Evolutionary conservation across 306 rosid species (phyloP).

Genomic region (Comarum palustre): DNA sequence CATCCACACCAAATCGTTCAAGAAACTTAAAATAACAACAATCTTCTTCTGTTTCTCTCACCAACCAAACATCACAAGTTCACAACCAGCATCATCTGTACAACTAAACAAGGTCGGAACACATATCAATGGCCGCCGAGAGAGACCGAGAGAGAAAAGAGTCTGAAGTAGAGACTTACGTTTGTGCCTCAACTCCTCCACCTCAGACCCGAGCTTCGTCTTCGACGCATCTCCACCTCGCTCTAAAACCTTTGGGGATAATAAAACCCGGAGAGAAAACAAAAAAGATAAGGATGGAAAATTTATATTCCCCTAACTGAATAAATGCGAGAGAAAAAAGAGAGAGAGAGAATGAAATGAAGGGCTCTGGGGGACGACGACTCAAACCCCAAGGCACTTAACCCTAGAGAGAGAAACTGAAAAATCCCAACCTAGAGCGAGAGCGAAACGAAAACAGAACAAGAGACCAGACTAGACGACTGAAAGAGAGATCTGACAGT

Average conservation of each 20-base stretch:
- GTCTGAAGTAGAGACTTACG: constrained; percentile 23
- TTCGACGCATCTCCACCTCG: constrained; percentile 37
- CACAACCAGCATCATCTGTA: neutral
- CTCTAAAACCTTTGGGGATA: constrained; percentile 1
- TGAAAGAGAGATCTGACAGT: constrained; percentile 31
- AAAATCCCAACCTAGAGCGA: constrained; percentile 28
- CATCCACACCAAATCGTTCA: too few relatives aligned
- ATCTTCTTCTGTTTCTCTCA: too few relatives aligned
- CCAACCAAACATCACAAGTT: neutral
- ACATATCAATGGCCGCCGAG: neutral
- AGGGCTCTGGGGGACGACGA: neutral
- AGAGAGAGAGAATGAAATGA: constrained; percentile 19
- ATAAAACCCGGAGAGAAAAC: constrained; percentile 20
- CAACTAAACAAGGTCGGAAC: neutral
- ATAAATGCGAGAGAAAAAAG: neutral
- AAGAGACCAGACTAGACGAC: constrained; percentile 45
- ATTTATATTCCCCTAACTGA: neutral
- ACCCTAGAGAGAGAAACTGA: constrained; percentile 24
- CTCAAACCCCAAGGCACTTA: constrained; percentile 14
- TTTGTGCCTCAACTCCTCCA: constrained; percentile 8
- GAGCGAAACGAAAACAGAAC: constrained; percentile 16
- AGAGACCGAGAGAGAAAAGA: neutral
- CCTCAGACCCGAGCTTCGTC: constrained; percentile 20
- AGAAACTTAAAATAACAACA: too few relatives aligned
- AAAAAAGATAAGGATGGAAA: neutral